Percentiles rank a stretch among this genome's conserved stretches.
Evolutionary conservation across 108 stramenopile species (phyloP).

Genomic region (Seminavis robusta): DNA sequence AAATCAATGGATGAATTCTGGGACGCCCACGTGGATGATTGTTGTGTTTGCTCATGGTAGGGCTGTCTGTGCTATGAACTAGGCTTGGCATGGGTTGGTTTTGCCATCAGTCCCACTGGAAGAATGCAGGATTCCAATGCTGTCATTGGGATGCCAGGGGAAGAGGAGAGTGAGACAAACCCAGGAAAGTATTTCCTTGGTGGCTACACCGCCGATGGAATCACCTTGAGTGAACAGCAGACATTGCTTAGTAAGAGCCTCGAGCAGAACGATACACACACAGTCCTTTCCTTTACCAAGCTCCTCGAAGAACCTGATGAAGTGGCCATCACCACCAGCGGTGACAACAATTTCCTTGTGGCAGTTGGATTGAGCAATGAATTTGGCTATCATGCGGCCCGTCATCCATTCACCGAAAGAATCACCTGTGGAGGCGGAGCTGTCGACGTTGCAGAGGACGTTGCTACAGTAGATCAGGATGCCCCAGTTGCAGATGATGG

Average conservation of each 20-base stretch:
- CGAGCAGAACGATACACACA: constrained; percentile 27
- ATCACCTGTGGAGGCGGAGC: not conserved
- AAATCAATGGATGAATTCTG: too few relatives aligned
- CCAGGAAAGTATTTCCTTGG: constrained; percentile 45
- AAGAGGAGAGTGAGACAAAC: constrained; percentile 5
- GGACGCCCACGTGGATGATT: too few relatives aligned
- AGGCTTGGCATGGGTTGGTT: constrained; percentile 33
- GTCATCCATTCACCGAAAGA: constrained; percentile 6
- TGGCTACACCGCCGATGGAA: constrained; percentile 10
- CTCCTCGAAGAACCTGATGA: constrained; percentile 46
- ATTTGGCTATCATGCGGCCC: constrained; percentile 31
- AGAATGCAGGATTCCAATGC: constrained; percentile 44
- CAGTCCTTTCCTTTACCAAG: constrained; percentile 62
- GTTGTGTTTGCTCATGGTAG: too few relatives aligned
- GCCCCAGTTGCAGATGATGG: not conserved
- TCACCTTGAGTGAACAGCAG: constrained; percentile 29
- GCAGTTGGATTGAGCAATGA: constrained; percentile 37
- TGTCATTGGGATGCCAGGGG: constrained; percentile 40
- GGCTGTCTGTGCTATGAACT: too few relatives aligned
- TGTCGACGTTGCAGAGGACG: not conserved
- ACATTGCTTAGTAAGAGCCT: constrained; percentile 48
- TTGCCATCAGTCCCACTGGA: constrained; percentile 24
- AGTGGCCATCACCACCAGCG: constrained; percentile 26
- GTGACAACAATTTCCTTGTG: constrained; percentile 38
- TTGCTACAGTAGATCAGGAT: not conserved